Evolutionary conservation across 495 filamentous ascomycete species (phyloP), one percentile per base, ranked within the genome.

Genomic region (Friedmanniomyces simplex): DNA sequence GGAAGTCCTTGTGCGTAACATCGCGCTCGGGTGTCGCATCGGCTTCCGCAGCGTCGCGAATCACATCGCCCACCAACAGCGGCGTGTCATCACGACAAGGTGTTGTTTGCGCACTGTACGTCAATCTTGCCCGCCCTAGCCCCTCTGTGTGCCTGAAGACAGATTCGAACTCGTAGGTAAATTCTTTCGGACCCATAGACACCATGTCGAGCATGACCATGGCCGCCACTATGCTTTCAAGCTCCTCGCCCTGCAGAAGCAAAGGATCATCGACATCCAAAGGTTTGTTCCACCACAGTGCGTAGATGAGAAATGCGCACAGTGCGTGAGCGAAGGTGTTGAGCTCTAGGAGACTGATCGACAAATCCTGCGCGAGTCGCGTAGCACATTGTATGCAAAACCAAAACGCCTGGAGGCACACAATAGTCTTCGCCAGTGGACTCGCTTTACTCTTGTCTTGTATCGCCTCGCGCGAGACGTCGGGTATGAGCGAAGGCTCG

Each of bases 211-310:
- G 34, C 34, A 37, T 37, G 34, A 37, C 34, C 16, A 37, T 8
- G 16, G 34, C 34, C 34, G 34, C 34, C 8, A 37, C 34, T 8
- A 37, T 16, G 34, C 34, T 8, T 16, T 37, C 34, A 16, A 37
- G 34, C 8, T 16, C 16, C 34, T 37, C 8, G 34, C 34, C 34
- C 34, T 37, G 34, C 8, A 37, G 34, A 8, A 37, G 34, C 16
- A 37, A 37, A 8, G 68, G 63, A 42, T 66, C 55, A 16, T 60
- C 46, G 8, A 74, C 52, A 34, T 74, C 65, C 16, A 65, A 56
- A 1, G 75, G 74, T 45, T 78, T 77, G 24, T 69, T 18, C 58
- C 66, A 67, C 76, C 75, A 78, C 47, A 73, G 61, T 6, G 59
- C 59, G 18, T 72, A 75, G 7, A 73, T 75, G 0, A 71, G 21